Evolutionary conservation across 176 grass and related monocot species (phyloP).

Genomic region (Cenchrus americanus): DNA sequence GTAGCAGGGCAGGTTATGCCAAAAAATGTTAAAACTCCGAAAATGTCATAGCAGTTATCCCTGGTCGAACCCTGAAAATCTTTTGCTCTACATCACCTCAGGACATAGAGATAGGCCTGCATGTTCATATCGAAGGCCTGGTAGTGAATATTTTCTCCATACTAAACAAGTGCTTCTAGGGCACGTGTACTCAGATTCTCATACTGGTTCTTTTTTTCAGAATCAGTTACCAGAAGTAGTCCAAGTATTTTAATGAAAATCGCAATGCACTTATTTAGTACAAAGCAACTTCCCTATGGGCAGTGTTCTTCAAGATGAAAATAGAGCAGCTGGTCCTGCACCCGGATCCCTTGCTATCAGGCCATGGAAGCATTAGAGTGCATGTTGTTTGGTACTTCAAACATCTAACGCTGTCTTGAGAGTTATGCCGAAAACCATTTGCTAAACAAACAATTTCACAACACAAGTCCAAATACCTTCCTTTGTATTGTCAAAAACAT

Average conservation of each 20-base stretch:
- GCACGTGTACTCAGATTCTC: background rate
- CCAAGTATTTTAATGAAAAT: background rate
- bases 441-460: background rate
- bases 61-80: background rate
- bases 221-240: background rate
- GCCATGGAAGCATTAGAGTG: background rate
- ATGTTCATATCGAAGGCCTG: background rate
- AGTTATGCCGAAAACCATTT: background rate
- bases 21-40: background rate
- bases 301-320: background rate
- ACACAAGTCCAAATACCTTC: background rate
- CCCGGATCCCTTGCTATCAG: background rate
- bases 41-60: background rate
- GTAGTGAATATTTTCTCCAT: background rate
- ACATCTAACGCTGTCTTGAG: background rate
- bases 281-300: background rate
- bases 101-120: background rate
- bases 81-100: background rate
- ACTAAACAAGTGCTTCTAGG: background rate
- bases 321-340: background rate
- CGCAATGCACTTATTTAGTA: background rate
- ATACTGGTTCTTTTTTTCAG: background rate
- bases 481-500: background rate
- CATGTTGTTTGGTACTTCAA: background rate
- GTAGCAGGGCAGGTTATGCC: background rate